A percentile compares a stretch with the other conserved stretches of the same genome.
phyloP scores from a whole-genome alignment of 1,284 basidiomycete species.

The Puccinia novopanici region DNA sequence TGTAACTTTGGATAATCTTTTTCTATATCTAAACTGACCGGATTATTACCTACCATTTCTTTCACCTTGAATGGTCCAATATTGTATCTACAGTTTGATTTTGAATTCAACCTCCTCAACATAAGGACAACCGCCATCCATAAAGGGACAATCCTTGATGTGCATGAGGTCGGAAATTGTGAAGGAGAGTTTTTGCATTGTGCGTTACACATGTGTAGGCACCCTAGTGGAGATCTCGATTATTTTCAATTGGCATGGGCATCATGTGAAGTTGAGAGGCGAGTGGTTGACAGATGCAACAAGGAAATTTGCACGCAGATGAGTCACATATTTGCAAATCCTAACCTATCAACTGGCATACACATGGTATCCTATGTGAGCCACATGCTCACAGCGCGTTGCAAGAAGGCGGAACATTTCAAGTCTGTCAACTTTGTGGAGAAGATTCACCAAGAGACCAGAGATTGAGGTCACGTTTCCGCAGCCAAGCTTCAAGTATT shows the following conservation, averaged over 20 bases:
- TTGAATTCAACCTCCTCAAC: neutral
- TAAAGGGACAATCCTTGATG: neutral
- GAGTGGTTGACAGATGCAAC: neutral
- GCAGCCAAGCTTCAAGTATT: neutral
- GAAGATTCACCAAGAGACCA: neutral
- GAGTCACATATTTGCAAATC: neutral
- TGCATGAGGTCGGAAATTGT: neutral
- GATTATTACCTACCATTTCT: constrained; percentile 6
- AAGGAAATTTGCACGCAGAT: neutral
- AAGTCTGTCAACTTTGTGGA: constrained; percentile 5
- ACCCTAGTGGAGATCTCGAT: constrained; percentile 7
- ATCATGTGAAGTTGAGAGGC: neutral
- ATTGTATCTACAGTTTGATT: constrained; percentile 7
- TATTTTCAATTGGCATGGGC: neutral
- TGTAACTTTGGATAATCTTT: neutral
- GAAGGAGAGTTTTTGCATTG: constrained; percentile 15
- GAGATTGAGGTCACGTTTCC: constrained; percentile 3
- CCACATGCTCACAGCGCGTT: neutral
- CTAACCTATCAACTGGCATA: neutral
- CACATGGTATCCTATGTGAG: neutral
- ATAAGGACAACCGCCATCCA: no score
- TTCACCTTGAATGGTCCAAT: neutral
- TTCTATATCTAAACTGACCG: neutral
- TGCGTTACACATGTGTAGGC: constrained; percentile 15
- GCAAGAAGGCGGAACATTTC: constrained; percentile 14